Percentiles rank a stretch among this genome's conserved stretches.
Evolutionary conservation across 2,329 filamentous ascomycete species (phyloP).

Genomic region (Neospermospora avenae): DNA sequence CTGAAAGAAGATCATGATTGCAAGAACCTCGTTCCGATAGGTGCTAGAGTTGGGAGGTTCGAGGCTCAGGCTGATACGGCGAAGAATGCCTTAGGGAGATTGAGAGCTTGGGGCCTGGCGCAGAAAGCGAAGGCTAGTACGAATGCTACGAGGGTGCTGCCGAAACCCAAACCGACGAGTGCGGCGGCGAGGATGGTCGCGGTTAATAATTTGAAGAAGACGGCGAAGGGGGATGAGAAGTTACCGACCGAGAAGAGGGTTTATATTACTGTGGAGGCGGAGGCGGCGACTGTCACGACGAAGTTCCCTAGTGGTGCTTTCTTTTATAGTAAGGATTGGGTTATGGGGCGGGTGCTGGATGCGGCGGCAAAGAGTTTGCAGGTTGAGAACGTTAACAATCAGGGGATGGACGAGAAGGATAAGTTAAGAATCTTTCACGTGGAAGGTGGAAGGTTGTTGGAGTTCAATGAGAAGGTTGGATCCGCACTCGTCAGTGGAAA

Average conservation of each 20-base stretch:
- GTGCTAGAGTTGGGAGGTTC: slow-evolving; percentile 46
- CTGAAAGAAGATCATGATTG: slow-evolving; percentile 82
- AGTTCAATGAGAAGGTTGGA: slow-evolving; percentile 85
- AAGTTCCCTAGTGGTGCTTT: slow-evolving; percentile 81
- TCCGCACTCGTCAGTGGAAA: slow-evolving; percentile 73
- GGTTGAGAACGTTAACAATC: slow-evolving; percentile 81
- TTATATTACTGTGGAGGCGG: slow-evolving; percentile 87
- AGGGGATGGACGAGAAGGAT: slow-evolving; percentile 70
- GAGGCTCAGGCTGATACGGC: slow-evolving; percentile 58
- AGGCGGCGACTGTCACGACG: slow-evolving; percentile 76
- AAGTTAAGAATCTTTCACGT: slow-evolving; percentile 89
- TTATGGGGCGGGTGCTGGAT: slow-evolving; percentile 79
- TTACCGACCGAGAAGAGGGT: slow-evolving; percentile 79
- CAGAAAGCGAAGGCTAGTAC: slow-evolving; percentile 54
- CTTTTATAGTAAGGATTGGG: slow-evolving; percentile 82
- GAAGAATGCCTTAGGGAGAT: slow-evolving; percentile 68
- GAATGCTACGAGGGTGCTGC: slow-evolving; percentile 45
- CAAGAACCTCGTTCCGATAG: slow-evolving; percentile 63
- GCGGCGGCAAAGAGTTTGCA: slow-evolving; percentile 73
- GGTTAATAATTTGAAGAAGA: slow-evolving; percentile 76
- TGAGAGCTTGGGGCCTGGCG: slow-evolving; percentile 76
- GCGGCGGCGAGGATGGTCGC: slow-evolving; percentile 64
- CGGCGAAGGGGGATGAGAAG: slow-evolving; percentile 86
- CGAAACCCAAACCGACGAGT: slow-evolving; percentile 60
- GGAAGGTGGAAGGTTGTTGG: slow-evolving; percentile 79